These are phyloP conservation scores for Sclerotinia borealis DNA, from an alignment of 2,329 filamentous ascomycete genomes.

Conservation along the genomic window DNA sequence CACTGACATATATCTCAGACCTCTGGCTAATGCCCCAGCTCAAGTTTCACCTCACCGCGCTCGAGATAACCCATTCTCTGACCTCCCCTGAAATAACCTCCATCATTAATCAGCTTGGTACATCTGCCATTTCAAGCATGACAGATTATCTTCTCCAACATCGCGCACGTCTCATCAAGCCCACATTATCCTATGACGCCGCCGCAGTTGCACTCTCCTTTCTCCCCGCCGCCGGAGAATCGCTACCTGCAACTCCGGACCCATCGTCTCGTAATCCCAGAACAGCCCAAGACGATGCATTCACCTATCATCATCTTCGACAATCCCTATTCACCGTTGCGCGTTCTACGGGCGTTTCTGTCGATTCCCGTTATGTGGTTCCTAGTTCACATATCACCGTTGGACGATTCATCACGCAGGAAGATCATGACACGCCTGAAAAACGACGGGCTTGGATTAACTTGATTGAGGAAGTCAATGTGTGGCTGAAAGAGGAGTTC, in stretches of 20 bases:
- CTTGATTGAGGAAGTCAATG: conserved; percentile 70
- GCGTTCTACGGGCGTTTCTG: conserved; percentile 54
- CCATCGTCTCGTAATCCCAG: conserved; percentile 20
- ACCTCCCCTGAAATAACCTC: conserved; percentile 61
- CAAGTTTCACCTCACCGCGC: conserved; percentile 74
- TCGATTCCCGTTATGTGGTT: conserved; percentile 78
- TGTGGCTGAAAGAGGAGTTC: conserved; percentile 62
- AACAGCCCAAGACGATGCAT: conserved; percentile 51
- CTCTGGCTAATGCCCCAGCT: conserved; percentile 81
- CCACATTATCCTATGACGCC: conserved; percentile 76
- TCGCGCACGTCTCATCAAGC: conserved; percentile 72
- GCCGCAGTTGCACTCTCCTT: conserved; percentile 84
- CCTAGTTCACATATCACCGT: conserved; percentile 88
- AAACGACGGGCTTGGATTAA: conserved; percentile 56
- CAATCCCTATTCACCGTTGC: conserved; percentile 66
- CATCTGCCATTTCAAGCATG: conserved; percentile 49
- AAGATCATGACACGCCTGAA: conserved; percentile 52
- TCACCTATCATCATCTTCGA: conserved; percentile 87
- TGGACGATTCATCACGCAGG: conserved; percentile 66
- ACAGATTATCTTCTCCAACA: conserved; percentile 61
- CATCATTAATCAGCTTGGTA: conserved; percentile 53
- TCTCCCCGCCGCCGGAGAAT: conserved; percentile 67
- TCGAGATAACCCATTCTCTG: conserved; percentile 79
- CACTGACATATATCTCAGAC: conserved; percentile 39
- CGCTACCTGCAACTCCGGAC: conserved; percentile 19